Base-by-base conservation (phyloP, 2,329 filamentous ascomycete genomes). In the Albifimbria verrucaria region DNA sequence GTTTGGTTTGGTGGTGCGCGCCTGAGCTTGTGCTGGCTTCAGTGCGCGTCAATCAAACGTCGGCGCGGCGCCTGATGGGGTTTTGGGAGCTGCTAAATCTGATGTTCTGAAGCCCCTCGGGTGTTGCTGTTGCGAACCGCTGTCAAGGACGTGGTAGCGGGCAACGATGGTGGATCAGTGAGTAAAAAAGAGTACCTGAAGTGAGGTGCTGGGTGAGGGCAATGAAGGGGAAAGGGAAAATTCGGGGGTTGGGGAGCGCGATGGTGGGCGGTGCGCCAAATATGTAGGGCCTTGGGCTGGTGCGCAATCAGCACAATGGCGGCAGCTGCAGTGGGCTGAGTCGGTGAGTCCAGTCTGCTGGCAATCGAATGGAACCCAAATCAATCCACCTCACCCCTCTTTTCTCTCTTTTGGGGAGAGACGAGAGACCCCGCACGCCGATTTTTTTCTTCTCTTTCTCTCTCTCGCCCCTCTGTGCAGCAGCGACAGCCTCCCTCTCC, bases 261-360 rank as follows among this genome's bases (percentile, higher is more conserved):
- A 48, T 57, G 61, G 68, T 65, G 68, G 68, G 66, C 54, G 68
- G 60, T 67, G 66, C 56, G 61, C 65, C 59, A 57, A 66, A 66
- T 70, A 70, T 68, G 68, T 70, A 70, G 58, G 56, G 46, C 50
- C 52, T 55, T 55, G 56, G 47, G 52, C 22, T 47, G 45, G 60
- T 46, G 64, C 64, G 59, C 66, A 70, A 70, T 70, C 68, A 70
- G 62, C 60, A 49, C 53, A 18, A n/a, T n/a, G 12, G 45, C 36
- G 36, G 26, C 48, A 49, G 48, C 32, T 36, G 26, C 49, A 48
- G 50, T 22, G 22, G 25, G n/a, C n/a, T n/a, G n/a, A n/a, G n/a
- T n/a, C n/a, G n/a, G n/a, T n/a, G n/a, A n/a, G n/a, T n/a, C n/a
- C n/a, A n/a, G n/a, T n/a, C n/a, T n/a, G n/a, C n/a, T n/a, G n/a